Conservation (phyloP, 2,329 filamentous ascomycete genomes). For the Neodidymelliopsis sp. region DNA sequence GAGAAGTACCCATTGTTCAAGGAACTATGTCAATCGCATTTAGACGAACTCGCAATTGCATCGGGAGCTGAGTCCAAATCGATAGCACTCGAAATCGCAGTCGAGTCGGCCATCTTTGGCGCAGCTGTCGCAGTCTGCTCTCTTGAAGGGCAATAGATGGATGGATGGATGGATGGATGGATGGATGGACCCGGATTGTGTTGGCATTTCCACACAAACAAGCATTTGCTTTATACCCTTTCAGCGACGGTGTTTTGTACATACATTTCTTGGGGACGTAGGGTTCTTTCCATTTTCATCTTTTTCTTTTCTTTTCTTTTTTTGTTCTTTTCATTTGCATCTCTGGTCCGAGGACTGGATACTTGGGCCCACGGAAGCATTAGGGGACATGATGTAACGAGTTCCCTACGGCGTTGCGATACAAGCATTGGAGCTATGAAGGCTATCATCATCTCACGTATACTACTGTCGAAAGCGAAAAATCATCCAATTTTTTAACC, state of each 20-base stretch:
- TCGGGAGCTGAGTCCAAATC: slow-evolving; percentile 51
- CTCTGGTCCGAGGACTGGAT: slow-evolving; percentile 2
- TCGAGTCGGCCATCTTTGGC: slow-evolving; percentile 77
- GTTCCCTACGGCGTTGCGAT: slow-evolving; percentile 17
- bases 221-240: slow-evolving; percentile 20
- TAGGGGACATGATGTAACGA: slow-evolving; percentile 15
- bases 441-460: slow-evolving; percentile 2
- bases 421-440: slow-evolving; percentile 2
- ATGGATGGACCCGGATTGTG: neutral
- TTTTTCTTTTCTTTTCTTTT: neutral
- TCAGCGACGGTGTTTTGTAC: slow-evolving; percentile 24
- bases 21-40: slow-evolving; percentile 66
- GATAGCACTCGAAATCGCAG: slow-evolving; percentile 71
- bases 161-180: neutral
- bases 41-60: slow-evolving; percentile 63
- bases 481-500: neutral
- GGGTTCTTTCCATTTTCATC: slow-evolving; percentile 1
- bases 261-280: slow-evolving; percentile 11
- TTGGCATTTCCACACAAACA: neutral
- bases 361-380: slow-evolving; percentile 12
- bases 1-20: slow-evolving; percentile 78
- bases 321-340: slow-evolving; percentile 14
- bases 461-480: slow-evolving; percentile 2
- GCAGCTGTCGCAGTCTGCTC: slow-evolving; percentile 70
- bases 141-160: slow-evolving; percentile 39